Percentiles rank a stretch among this genome's conserved stretches.
These are phyloP conservation scores for Spongiforma sp. DNA, from an alignment of 1,284 basidiomycete species.

Conservation along the genomic window DNA sequence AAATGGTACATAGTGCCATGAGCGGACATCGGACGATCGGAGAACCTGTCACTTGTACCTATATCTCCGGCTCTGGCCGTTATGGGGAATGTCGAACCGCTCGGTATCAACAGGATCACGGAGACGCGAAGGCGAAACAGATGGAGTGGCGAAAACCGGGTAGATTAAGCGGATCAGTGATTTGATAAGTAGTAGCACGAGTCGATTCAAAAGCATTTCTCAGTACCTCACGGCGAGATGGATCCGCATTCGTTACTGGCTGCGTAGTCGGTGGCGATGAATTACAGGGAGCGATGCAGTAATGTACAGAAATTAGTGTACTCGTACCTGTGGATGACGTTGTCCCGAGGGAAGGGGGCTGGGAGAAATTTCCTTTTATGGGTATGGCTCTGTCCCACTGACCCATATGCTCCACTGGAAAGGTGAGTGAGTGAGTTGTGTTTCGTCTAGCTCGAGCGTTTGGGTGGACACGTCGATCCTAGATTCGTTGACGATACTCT, in stretches of 20 bases:
- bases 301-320: background rate
- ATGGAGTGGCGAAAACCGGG: conserved; percentile 7
- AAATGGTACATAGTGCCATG: no score
- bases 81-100: background rate
- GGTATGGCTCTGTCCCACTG: conserved; percentile 20
- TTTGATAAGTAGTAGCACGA: background rate
- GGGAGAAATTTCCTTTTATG: conserved; percentile 9
- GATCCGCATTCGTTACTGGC: no score
- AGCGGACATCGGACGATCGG: no score
- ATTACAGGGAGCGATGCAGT: no score
- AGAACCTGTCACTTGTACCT: background rate
- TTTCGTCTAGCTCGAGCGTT: background rate
- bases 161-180: background rate
- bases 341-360: background rate
- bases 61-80: no score
- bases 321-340: background rate
- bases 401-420: no score
- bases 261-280: no score
- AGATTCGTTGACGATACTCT: background rate
- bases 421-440: conserved; percentile 5
- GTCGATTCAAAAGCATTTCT: conserved; percentile 3
- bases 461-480: background rate
- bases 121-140: background rate
- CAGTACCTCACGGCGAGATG: background rate
- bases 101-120: conserved; percentile 8